Conservation (phyloP, 192 early-diverging fungal species). For the Linnemannia elongata region DNA sequence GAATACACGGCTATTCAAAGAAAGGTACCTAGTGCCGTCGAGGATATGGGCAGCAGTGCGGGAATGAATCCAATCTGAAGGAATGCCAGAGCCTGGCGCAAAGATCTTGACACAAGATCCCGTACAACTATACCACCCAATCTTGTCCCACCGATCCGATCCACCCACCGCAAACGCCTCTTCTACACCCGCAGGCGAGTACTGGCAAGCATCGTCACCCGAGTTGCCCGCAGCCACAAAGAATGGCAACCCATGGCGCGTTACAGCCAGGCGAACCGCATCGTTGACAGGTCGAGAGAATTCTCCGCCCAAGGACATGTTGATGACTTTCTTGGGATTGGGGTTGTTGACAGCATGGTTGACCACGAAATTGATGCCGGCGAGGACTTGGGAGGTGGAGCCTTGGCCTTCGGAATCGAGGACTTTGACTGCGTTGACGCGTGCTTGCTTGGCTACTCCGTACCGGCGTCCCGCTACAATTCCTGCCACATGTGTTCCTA, state of each 20-base stretch:
- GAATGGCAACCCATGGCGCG: slow-evolving; percentile 79
- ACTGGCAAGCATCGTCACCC: slow-evolving; percentile 86
- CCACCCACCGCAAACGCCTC: slow-evolving; percentile 93
- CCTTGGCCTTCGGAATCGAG: slow-evolving; percentile 68
- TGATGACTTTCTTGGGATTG: slow-evolving; percentile 76
- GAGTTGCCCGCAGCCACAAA: slow-evolving; percentile 95
- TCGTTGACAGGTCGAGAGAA: slow-evolving; percentile 82
- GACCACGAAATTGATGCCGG: slow-evolving; percentile 82
- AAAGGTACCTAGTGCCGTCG: slow-evolving; percentile 65
- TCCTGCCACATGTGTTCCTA: slow-evolving; percentile 65
- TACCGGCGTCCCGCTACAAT: slow-evolving; percentile 79
- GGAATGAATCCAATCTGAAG: slow-evolving; percentile 40
- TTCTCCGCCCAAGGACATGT: slow-evolving; percentile 95
- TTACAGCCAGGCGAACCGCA: slow-evolving; percentile 74
- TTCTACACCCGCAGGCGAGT: slow-evolving; percentile 83
- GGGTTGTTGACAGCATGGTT: slow-evolving; percentile 67
- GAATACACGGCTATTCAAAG: neutral
- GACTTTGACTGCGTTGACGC: slow-evolving; percentile 91
- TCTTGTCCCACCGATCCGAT: slow-evolving; percentile 78
- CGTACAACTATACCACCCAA: slow-evolving; percentile 89
- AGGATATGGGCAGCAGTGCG: slow-evolving; percentile 31
- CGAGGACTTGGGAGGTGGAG: slow-evolving; percentile 59
- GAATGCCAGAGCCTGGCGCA: slow-evolving; percentile 74
- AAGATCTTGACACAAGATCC: slow-evolving; percentile 94
- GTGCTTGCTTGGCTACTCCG: slow-evolving; percentile 90